phyloP scores from a whole-genome alignment of 306 rosid genomes.

The Inga oerstediana region DNA sequence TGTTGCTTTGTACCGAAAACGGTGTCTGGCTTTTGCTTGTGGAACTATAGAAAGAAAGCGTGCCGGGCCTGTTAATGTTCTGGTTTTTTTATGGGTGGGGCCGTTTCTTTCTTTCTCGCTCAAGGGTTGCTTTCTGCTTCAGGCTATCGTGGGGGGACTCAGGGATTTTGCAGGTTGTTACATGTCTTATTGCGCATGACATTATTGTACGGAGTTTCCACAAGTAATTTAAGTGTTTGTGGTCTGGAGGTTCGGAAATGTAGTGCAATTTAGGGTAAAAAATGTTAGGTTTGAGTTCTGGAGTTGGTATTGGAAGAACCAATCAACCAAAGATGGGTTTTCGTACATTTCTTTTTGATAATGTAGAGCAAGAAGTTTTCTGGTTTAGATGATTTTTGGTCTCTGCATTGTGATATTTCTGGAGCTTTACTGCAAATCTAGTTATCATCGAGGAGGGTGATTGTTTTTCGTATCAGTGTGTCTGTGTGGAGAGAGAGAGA shows the following conservation, averaged over 20 bases:
- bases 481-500: too few relatives aligned
- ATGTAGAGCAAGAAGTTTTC: conserved; percentile 28
- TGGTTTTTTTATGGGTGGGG: conserved; percentile 17
- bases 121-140: conserved; percentile 48
- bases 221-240: conserved; percentile 6
- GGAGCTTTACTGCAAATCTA: conserved; percentile 19
- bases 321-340: not conserved
- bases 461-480: not conserved
- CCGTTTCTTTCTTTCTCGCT: conserved; percentile 35
- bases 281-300: not conserved
- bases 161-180: conserved; percentile 38
- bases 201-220: conserved; percentile 41
- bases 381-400: not conserved
- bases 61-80: not conserved
- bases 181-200: conserved; percentile 39
- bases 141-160: conserved; percentile 31
- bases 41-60: conserved; percentile 7
- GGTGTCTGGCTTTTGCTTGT: not conserved
- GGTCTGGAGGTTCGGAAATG: not conserved
- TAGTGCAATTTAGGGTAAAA: conserved; percentile 4
- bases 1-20: not conserved
- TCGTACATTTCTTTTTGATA: conserved; percentile 5
- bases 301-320: conserved; percentile 3
- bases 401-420: not conserved
- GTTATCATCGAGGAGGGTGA: conserved; percentile 24